Percentiles rank a stretch among this genome's conserved stretches.
phyloP scores from a whole-genome alignment of 768 basidiomycete species.

The Panaeolus cyanescens region DNA sequence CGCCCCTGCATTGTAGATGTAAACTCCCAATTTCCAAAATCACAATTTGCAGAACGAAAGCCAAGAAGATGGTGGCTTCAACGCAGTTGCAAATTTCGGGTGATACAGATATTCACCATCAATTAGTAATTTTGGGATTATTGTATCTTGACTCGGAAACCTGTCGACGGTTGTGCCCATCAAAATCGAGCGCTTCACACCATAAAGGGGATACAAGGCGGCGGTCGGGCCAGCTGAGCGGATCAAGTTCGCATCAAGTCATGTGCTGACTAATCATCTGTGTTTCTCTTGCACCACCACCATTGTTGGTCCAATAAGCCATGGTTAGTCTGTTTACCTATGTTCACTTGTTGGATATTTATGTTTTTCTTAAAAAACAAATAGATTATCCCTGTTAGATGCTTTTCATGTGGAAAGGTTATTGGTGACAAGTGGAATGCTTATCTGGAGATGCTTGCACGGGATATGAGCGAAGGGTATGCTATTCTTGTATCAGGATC shows the following conservation, averaged over 20 bases:
- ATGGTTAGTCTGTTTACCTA: neutral
- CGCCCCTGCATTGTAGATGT: too few relatives aligned
- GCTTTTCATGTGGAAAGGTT: constrained; percentile 97
- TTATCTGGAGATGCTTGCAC: constrained; percentile 80
- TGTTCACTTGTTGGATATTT: neutral
- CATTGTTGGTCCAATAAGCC: neutral
- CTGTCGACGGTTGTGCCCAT: neutral
- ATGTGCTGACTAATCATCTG: neutral
- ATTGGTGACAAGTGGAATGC: constrained; percentile 95
- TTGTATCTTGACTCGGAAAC: neutral
- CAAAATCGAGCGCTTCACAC: neutral
- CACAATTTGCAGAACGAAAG: too few relatives aligned
- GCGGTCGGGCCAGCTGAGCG: neutral
- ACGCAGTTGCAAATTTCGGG: neutral
- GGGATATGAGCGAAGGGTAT: constrained; percentile 88
- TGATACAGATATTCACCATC: neutral
- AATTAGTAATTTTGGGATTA: neutral
- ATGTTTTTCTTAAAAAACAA: neutral
- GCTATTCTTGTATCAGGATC: constrained; percentile 24
- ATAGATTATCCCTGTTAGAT: constrained; percentile 96
- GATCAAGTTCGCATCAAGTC: neutral
- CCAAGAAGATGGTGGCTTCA: too few relatives aligned
- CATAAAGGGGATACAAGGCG: neutral
- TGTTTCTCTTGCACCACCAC: neutral
- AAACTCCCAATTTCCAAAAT: too few relatives aligned